Base-by-base conservation (phyloP, 1,284 basidiomycete species). In the Boletellus sp. region DNA sequence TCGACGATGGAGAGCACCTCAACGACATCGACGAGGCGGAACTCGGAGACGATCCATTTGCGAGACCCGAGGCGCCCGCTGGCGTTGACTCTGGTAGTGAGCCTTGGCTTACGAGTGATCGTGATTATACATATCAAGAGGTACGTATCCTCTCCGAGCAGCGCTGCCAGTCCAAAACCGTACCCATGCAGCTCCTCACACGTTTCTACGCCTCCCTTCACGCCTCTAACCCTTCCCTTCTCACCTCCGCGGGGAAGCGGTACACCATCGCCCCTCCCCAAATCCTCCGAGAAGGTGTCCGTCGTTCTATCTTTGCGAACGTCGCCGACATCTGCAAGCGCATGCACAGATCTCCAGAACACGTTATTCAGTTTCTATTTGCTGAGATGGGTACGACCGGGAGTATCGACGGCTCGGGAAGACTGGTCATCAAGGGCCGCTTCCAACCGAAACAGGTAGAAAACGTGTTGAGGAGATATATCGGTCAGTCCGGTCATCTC, bases 391-490 rank as follows among this genome's bases (percentile, higher is more conserved):
- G 97, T 77, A 99, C 97, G 13, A 95, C 90, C 43, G 96, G 96
- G 54, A 93, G 89, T 46, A 91, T 98, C 46, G 97, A 98, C 65
- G 97, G 94, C 54, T 83, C 86, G 5, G 91, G 92, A 37, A 86
- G 96, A 50, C 79, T 99, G 52, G 91, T 99, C 61, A 98, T 99
- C 79, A 95, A 91, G 70, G 96, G 96, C 67, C 85, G 93, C 57
- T 99, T 97, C 84, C 94, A 95, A 69, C 96, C 96, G 66, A 98
- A 98, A 75, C 95, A 98, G 71, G 89, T 99, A 60, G 97, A 99
- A 75, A 97, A 97, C 69, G 94, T 99, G 10, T 73, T 99, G 59
- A 82, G 96, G 68, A 85, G 93, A 59, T 99, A 99, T 72, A 98
- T 99, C 65, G 89, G 94, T 93, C 67, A 58, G 86, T 51, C 30